Conservation (phyloP, 75 land plant species). For the Pseudotsuga menziesii region DNA sequence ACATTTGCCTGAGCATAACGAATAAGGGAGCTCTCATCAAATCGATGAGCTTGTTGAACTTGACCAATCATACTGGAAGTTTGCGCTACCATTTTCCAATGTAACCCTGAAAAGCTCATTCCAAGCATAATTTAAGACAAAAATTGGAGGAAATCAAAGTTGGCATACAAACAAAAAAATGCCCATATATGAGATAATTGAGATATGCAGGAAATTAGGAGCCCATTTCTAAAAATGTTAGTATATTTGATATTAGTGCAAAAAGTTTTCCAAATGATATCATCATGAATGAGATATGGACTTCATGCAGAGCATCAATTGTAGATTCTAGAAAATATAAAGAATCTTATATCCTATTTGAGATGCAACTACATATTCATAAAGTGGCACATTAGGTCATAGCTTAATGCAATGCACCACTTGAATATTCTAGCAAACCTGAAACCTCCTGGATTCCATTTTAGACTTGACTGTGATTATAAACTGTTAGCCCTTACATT, state of each 20-base stretch:
- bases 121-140: not conserved
- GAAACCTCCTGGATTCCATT: not conserved
- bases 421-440: not conserved
- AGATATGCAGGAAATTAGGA: not conserved
- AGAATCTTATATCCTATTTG: too few species aligned
- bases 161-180: not conserved
- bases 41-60: conserved; percentile 24
- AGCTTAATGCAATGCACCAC: not conserved
- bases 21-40: conserved; percentile 58
- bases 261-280: not conserved
- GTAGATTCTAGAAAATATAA: not conserved
- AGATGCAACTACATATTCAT: too few species aligned
- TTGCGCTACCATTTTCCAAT: conserved; percentile 23
- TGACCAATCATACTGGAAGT: conserved; percentile 31
- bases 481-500: too few species aligned
- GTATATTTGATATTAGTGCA: not conserved
- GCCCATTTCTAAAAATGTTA: not conserved
- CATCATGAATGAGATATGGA: not conserved
- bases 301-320: not conserved
- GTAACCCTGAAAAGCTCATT: not conserved
- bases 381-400: not conserved
- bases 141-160: not conserved
- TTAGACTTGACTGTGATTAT: not conserved
- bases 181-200: not conserved
- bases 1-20: conserved; percentile 47